These are phyloP conservation scores for Fennellomyces sp. DNA, from an alignment of 371 early-diverging fungal genomes.

Conservation along the genomic window DNA sequence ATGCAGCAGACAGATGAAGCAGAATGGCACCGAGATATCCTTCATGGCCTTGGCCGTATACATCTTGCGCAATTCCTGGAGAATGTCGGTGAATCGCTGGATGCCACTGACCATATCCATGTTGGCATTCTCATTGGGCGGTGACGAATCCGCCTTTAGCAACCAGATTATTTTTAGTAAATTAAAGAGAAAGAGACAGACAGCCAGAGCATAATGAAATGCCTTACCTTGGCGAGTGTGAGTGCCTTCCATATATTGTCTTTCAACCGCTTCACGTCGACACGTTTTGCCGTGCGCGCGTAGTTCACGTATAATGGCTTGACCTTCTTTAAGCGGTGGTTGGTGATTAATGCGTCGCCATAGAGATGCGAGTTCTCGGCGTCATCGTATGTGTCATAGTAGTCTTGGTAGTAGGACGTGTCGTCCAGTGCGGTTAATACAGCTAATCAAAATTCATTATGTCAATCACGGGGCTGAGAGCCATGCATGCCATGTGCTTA, in stretches of 20 bases:
- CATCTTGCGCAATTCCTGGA: constrained; percentile 66
- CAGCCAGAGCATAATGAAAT: background rate
- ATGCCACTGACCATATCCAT: constrained; percentile 49
- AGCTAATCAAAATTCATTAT: background rate
- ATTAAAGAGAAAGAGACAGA: background rate
- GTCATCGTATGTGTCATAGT: constrained; percentile 25
- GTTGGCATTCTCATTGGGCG: background rate
- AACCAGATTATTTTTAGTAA: background rate
- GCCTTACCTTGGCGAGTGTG: constrained; percentile 11
- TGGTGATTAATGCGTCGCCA: constrained; percentile 43
- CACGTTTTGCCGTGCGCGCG: constrained; percentile 88
- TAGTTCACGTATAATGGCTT: constrained; percentile 81
- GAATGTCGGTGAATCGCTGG: constrained; percentile 73
- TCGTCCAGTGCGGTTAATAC: constrained; percentile 20
- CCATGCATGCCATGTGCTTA: too few relatives aligned
- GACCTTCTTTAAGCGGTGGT: constrained; percentile 54
- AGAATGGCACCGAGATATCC: constrained; percentile 94
- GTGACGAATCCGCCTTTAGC: background rate
- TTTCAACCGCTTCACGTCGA: constrained; percentile 94
- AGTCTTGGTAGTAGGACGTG: constrained; percentile 33
- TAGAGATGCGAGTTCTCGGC: constrained; percentile 26
- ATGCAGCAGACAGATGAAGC: constrained; percentile 96
- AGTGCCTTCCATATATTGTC: constrained; percentile 89
- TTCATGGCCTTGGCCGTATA: constrained; percentile 79
- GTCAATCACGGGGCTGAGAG: too few relatives aligned